Base-by-base conservation (phyloP, 306 rosid genomes). In the Quercus glauca region DNA sequence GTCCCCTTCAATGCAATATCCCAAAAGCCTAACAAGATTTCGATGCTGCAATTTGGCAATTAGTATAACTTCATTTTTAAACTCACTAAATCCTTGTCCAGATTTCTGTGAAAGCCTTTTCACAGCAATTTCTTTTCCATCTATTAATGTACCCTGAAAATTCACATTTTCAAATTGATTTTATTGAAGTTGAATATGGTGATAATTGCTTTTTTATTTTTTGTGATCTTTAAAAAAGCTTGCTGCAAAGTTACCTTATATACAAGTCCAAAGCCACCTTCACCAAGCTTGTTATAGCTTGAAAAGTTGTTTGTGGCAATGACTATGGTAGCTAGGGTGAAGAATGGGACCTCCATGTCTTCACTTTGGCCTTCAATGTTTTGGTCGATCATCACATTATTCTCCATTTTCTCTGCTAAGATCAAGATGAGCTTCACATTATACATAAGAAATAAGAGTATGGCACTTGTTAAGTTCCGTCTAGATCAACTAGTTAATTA, bases 31-130 rank as follows among this genome's bases (percentile, higher is more conserved):
- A n/a, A 91, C 97, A 4, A 91, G 92, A 80, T 91, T 89, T 69
- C 92, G 81, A 26, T 91, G 97, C 61, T 90, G 92, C 80, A 92
- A 94, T 26, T 92, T 88, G 5, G 90, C 90, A 3, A 92, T 87
- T 60, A 85, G 78, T 55, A 17, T 53, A 14, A 90, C 89, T 88
- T 92, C 94, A 51, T 90, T 90, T 76, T 80, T 84, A 83, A 90
- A 90, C 80, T 90, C 92, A 1, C 81, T 52, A 0, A 83, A 55
- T 29, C 93, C 93, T 85, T 92, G 97, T 55, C 90, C 86, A 1
- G 92, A 87, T 5, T 77, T 55, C 2, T 37, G 75, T 51, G 91
- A 77, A 49, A 89, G 92, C 37, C 92, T 71, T 79, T 92, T 92
- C 28, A 90, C 92, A 1, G 97, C 97, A 56, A 90, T 73, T 57